Percentiles rank a stretch among this genome's conserved stretches.
These are phyloP conservation scores for Fusarium aywerte DNA, from an alignment of 2,329 filamentous ascomycete genomes.

Conservation along the genomic window DNA sequence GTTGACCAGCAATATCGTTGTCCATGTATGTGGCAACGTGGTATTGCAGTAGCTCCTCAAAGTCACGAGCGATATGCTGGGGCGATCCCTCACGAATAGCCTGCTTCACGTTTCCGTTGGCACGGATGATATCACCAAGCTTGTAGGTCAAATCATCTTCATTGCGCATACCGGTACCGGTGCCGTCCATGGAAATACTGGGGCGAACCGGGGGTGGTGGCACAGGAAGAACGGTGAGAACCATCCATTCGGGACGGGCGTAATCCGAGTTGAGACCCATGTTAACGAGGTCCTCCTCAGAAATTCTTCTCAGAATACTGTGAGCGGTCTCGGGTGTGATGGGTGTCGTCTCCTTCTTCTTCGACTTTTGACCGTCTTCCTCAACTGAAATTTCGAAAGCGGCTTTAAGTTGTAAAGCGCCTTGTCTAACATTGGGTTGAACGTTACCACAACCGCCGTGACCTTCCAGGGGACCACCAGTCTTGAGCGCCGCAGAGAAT, in stretches of 20 bases:
- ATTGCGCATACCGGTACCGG: slow-evolving; percentile 88
- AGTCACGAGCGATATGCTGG: slow-evolving; percentile 89
- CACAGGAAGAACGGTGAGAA: slow-evolving; percentile 92
- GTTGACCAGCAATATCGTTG: slow-evolving; percentile 96
- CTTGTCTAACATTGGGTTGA: slow-evolving; percentile 88
- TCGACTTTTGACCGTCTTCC: slow-evolving; percentile 72
- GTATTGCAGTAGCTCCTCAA: slow-evolving; percentile 92
- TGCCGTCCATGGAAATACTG: slow-evolving; percentile 97
- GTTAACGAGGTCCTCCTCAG: slow-evolving; percentile 80
- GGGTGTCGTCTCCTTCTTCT: slow-evolving; percentile 79
- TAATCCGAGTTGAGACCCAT: slow-evolving; percentile 96
- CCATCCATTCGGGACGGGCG: slow-evolving; percentile 97
- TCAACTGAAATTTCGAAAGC: slow-evolving; percentile 73
- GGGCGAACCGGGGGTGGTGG: slow-evolving; percentile 95
- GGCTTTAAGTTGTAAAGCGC: slow-evolving; percentile 83
- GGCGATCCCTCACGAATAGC: slow-evolving; percentile 92
- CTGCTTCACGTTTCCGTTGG: slow-evolving; percentile 93
- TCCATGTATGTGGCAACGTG: slow-evolving; percentile 99
- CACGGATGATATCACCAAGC: slow-evolving; percentile 96
- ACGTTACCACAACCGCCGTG: slow-evolving; percentile 95
- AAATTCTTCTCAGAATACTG: slow-evolving; percentile 86
- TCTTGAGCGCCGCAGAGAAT: slow-evolving; percentile 69
- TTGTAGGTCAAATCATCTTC: slow-evolving; percentile 99
- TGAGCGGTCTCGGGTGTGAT: slow-evolving; percentile 88
- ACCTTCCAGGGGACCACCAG: slow-evolving; percentile 59